Conservation (phyloP, 2,329 filamentous ascomycete species). For the Chaetothyriales sp. region DNA sequence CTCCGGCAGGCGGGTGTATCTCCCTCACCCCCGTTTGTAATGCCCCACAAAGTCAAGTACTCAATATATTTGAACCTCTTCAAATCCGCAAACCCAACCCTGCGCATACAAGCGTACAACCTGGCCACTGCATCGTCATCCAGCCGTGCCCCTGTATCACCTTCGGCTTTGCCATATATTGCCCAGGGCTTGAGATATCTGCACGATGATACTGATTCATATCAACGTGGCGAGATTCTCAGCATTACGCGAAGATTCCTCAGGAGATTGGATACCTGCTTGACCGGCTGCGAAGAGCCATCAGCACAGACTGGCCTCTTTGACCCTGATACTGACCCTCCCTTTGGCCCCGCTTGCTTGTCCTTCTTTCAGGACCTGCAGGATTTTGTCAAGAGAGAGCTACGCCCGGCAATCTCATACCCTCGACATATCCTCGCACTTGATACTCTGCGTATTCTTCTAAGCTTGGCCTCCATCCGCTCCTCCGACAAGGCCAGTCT, state of each 20-base stretch:
- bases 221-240: constrained; percentile 69
- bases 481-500: constrained; percentile 22
- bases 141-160: constrained; percentile 58
- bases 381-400: constrained; percentile 39
- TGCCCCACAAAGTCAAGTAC: neutral
- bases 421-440: constrained; percentile 75
- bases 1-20: neutral
- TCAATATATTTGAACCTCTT: constrained; percentile 21
- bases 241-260: constrained; percentile 57
- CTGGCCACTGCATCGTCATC: constrained; percentile 64
- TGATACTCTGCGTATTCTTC: constrained; percentile 51
- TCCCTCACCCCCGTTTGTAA: neutral
- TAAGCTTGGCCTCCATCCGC: neutral
- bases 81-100: constrained; percentile 42
- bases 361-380: constrained; percentile 1
- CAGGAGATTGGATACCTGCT: constrained; percentile 6
- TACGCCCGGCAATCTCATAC: constrained; percentile 73
- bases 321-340: neutral
- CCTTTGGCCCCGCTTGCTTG: neutral
- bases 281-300: constrained; percentile 2
- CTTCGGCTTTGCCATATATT: constrained; percentile 48
- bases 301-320: neutral
- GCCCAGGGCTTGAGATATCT: constrained; percentile 53
- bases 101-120: constrained; percentile 68
- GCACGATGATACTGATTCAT: constrained; percentile 73